Conservation (phyloP, 345 rosid genomes). For the Acer negundo region DNA sequence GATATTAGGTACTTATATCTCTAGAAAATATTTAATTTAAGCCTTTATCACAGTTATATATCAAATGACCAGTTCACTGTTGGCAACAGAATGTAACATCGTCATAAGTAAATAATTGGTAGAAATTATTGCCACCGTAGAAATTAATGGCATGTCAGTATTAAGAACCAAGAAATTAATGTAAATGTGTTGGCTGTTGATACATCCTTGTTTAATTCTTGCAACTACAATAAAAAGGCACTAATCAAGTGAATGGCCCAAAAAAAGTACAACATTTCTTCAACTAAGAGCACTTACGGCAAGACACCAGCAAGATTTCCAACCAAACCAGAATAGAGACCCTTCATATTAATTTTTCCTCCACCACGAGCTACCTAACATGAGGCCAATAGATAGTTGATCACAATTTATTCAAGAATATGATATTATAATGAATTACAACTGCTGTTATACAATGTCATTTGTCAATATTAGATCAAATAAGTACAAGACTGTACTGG, state of each 20-base stretch:
- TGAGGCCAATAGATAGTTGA: conserved; percentile 7
- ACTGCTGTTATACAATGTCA: neutral
- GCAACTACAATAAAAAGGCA: neutral
- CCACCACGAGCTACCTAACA: conserved; percentile 69
- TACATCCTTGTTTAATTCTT: neutral
- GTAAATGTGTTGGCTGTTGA: neutral
- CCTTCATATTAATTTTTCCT: conserved; percentile 62
- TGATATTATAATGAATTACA: neutral
- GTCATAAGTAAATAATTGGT: neutral
- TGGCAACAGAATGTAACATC: neutral
- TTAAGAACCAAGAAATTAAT: neutral
- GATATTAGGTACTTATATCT: no score
- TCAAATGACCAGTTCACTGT: neutral
- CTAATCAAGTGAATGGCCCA: neutral
- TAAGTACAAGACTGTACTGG: neutral
- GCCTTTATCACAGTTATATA: neutral
- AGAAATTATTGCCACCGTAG: neutral
- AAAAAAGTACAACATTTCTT: neutral
- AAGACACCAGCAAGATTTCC: conserved; percentile 84
- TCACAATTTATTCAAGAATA: conserved; percentile 15
- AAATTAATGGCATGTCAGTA: neutral
- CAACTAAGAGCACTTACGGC: conserved; percentile 60
- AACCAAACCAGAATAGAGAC: conserved; percentile 83
- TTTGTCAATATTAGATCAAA: conserved; percentile 1
- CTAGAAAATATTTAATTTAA: neutral